A percentile compares a stretch with the other conserved stretches of the same genome.
Conservation (phyloP, 2,329 filamentous ascomycete genomes). For the Tolypocladium ovalisporum region DNA sequence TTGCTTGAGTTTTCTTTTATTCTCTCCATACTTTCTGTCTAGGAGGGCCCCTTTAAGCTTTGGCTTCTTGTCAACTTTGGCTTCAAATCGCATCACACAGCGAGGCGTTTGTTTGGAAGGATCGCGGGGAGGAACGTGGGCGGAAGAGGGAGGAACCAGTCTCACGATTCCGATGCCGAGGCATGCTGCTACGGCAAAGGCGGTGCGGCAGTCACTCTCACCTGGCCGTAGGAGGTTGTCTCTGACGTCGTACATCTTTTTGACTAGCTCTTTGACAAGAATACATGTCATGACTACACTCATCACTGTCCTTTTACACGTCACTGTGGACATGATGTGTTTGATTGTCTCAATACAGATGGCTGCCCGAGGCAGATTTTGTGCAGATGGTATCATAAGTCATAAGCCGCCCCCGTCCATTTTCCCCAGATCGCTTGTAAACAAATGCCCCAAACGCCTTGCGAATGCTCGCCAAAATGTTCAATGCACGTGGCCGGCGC, state of each 20-base stretch:
- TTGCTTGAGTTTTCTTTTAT: conserved; percentile 7
- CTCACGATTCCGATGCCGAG: background rate
- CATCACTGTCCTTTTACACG: background rate
- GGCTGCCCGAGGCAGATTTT: background rate
- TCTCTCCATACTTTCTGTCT: conserved; percentile 8
- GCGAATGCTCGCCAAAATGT: background rate
- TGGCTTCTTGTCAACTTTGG: background rate
- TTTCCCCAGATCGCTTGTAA: background rate
- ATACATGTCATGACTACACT: background rate
- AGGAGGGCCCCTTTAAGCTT: background rate
- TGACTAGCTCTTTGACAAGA: background rate
- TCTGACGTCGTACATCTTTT: background rate
- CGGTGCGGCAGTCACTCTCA: background rate
- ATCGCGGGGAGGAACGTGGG: background rate
- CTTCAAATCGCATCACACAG: background rate
- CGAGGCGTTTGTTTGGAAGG: conserved; percentile 4
- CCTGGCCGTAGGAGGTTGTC: background rate
- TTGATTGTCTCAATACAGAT: background rate
- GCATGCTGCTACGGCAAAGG: background rate
- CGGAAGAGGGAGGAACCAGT: background rate
- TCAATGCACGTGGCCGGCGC: background rate
- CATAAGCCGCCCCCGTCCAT: background rate
- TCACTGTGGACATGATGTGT: background rate
- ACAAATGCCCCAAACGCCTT: background rate
- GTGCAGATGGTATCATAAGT: background rate